Base-by-base conservation (phyloP, 352 stramenopile species). In the Globisporangium okanoganense region DNA sequence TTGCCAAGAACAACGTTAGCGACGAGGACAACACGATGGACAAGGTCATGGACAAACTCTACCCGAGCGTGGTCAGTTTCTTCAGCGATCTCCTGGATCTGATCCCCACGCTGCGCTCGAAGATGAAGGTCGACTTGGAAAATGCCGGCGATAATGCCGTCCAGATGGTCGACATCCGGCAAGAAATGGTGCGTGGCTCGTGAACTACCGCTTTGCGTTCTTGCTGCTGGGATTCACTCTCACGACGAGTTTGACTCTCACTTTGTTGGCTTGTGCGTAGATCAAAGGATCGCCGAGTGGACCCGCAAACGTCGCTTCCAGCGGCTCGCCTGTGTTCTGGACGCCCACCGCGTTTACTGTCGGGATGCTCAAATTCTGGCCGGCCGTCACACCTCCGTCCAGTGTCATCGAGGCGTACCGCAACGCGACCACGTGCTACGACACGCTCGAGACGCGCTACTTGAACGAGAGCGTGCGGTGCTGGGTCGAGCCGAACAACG, bases 401-500 rank as follows among this genome's bases (percentile, higher is more conserved):
- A 84, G 61, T 67, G 67, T 36, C 72, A 79, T 71, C 2, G 59
- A 60, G 13, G 31, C 40, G 66, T 76, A 70, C 40, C 67, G 71
- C 1, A 67, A 73, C 35, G 50, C 59, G 2, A 72, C 65, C 0
- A 64, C 66, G 20, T 76, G 71, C 53, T 78, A 76, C 50, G 55
- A 50, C 9, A 78, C 71, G 5, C 63, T 78, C 13, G 71, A 75
- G 54, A 48, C 73, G 5, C 65, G 68, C 8, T 78, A 74, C 56
- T 53, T 78, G 18, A 78, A 78, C 55, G 43, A 67, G 51, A 74
- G 65, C 22, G 50, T 66, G 41, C 61, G 65, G n/a, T 78, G 71
- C 60, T 78, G 71, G 71, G 59, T 74, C 43, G 71, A 78, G 62
- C 68, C 67, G 10, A 63, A 36, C 25, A 72, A 63, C 27, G 24